These are phyloP conservation scores for Alternaria arborescens DNA, from an alignment of 2,329 filamentous ascomycete species.

Conservation along the genomic window DNA sequence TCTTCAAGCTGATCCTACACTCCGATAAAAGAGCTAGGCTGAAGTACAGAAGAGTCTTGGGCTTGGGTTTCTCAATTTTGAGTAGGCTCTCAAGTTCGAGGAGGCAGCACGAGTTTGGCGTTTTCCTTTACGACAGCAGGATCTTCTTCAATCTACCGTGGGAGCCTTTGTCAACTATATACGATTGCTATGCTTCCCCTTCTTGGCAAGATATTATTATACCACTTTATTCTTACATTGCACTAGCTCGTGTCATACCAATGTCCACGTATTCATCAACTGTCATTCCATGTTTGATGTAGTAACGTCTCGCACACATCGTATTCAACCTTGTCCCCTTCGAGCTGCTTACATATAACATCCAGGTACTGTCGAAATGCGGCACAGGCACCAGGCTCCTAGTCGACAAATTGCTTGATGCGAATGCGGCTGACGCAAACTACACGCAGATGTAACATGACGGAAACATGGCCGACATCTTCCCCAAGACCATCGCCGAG, in stretches of 20 bases:
- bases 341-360: not conserved
- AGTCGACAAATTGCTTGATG: not conserved
- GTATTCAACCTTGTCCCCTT: not conserved
- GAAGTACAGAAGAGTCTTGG: not conserved
- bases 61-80: not conserved
- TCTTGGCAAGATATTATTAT: conserved; percentile 5
- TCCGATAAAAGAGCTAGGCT: not conserved
- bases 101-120: not conserved
- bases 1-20: not conserved
- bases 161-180: conserved; percentile 7
- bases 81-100: not conserved
- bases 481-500: not conserved
- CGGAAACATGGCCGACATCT: not conserved
- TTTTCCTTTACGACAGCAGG: conserved; percentile 29
- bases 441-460: not conserved
- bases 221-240: not conserved
- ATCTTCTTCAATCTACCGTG: conserved; percentile 7
- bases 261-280: not conserved
- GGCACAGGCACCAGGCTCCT: not conserved
- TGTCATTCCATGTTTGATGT: not conserved
- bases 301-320: not conserved
- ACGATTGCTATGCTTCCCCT: not conserved
- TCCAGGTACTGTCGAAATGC: not conserved
- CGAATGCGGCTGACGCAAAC: not conserved
- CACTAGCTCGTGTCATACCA: not conserved